Percentiles rank a stretch among this genome's conserved stretches.
phyloP scores from a whole-genome alignment of 306 rosid genomes.

The Potentilla sterilis region DNA sequence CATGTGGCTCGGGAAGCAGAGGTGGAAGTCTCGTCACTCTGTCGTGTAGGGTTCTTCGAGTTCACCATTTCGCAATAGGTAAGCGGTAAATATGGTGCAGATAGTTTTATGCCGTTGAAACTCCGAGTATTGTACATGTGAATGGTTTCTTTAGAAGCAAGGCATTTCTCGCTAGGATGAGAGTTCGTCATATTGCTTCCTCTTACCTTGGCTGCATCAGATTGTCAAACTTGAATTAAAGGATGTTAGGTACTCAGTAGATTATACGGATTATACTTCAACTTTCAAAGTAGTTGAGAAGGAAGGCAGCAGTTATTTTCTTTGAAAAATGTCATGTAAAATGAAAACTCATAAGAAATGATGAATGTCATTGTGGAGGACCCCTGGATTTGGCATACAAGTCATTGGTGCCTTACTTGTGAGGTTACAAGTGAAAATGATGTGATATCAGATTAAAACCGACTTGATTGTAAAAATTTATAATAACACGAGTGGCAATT shows the following conservation, averaged over 20 bases:
- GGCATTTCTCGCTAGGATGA: neutral
- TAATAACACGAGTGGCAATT: neutral
- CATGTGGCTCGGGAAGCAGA: neutral
- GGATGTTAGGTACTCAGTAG: neutral
- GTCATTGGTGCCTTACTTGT: neutral
- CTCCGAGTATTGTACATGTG: neutral
- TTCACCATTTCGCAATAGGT: neutral
- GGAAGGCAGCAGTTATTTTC: neutral
- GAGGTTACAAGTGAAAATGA: neutral
- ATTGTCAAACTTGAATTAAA: conserved; percentile 5
- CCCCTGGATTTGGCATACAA: conserved; percentile 8
- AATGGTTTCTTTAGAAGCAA: neutral
- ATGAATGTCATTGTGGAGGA: neutral
- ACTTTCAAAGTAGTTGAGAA: conserved; percentile 4
- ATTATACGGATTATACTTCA: neutral
- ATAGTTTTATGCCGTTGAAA: neutral
- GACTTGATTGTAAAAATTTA: neutral
- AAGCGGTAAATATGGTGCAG: neutral
- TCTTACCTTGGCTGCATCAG: neutral
- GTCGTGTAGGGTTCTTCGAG: neutral
- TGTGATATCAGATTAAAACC: neutral
- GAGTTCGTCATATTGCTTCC: neutral
- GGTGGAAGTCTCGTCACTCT: neutral
- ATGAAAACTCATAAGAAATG: neutral
- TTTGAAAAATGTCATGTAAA: neutral